A percentile compares a stretch with the other conserved stretches of the same genome.
These are phyloP conservation scores for Daldinia sp. DNA, from an alignment of 2,329 filamentous ascomycete species.

Conservation along the genomic window DNA sequence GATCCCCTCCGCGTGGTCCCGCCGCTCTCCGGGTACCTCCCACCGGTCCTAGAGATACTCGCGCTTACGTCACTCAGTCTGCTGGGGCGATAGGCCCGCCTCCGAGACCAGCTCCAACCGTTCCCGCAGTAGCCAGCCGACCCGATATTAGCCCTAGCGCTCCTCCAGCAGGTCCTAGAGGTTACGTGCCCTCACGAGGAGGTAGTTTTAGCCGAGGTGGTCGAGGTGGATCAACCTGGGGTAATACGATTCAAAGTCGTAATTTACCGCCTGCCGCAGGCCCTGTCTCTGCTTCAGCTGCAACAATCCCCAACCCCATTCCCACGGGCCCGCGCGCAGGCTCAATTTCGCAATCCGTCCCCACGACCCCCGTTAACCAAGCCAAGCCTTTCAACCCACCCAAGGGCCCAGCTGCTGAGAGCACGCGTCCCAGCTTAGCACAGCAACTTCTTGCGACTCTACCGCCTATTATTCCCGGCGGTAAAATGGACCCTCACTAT, in stretches of 20 bases:
- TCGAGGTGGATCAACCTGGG: conserved; percentile 60
- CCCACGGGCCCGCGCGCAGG: conserved; percentile 50
- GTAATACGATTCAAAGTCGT: conserved; percentile 48
- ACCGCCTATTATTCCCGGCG: conserved; percentile 65
- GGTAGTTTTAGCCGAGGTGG: conserved; percentile 59
- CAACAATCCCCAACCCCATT: conserved; percentile 52
- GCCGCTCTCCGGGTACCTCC: conserved; percentile 65
- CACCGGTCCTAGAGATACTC: conserved; percentile 59
- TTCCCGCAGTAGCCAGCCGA: conserved; percentile 43
- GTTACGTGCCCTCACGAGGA: conserved; percentile 63
- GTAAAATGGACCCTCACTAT: conserved; percentile 64
- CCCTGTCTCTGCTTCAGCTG: conserved; percentile 55
- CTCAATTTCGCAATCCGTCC: conserved; percentile 51
- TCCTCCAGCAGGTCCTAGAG: conserved; percentile 67
- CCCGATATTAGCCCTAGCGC: conserved; percentile 59
- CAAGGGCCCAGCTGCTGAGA: conserved; percentile 62
- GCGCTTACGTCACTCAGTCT: conserved; percentile 50
- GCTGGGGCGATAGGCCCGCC: conserved; percentile 48
- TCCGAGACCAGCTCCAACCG: conserved; percentile 50
- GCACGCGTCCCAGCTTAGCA: conserved; percentile 58
- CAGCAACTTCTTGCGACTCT: conserved; percentile 65
- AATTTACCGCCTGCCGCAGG: conserved; percentile 47
- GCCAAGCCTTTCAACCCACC: conserved; percentile 68
- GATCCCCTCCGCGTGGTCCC: conserved; percentile 67
- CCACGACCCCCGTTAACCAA: conserved; percentile 54